Percentiles rank a stretch among this genome's conserved stretches.
These are phyloP conservation scores for Curvularia verruculosa DNA, from an alignment of 2,329 filamentous ascomycete genomes.

Conservation along the genomic window DNA sequence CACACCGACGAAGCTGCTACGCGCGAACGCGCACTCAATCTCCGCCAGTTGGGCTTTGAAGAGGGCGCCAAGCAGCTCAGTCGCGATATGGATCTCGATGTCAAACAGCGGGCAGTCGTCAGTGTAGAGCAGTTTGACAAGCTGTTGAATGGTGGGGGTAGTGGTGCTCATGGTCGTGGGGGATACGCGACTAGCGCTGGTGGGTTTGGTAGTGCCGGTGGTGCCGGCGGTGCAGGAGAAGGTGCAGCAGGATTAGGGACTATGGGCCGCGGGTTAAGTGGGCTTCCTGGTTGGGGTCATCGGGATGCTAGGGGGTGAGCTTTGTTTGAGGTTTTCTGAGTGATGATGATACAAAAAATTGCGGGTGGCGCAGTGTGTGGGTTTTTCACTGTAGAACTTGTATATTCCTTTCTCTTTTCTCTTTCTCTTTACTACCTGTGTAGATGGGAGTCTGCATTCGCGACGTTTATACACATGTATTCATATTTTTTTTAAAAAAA, in stretches of 20 bases:
- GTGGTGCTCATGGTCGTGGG: neutral
- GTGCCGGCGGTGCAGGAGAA: constrained; percentile 6
- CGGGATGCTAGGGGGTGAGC: constrained; percentile 16
- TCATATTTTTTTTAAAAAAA: too few relatives aligned
- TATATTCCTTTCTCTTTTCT: too few relatives aligned
- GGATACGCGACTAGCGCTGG: constrained; percentile 14
- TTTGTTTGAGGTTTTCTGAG: too few relatives aligned
- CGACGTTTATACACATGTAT: neutral
- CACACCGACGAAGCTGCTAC: constrained; percentile 69
- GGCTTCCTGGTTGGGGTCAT: constrained; percentile 27
- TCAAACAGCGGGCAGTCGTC: constrained; percentile 81
- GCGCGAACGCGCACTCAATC: constrained; percentile 68
- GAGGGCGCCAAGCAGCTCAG: constrained; percentile 66
- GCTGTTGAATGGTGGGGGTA: constrained; percentile 20
- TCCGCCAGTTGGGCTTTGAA: constrained; percentile 74
- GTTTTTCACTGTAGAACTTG: too few relatives aligned
- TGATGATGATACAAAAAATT: too few relatives aligned
- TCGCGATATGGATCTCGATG: constrained; percentile 77
- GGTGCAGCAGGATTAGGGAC: constrained; percentile 11
- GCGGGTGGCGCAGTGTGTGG: too few relatives aligned
- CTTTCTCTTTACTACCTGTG: neutral
- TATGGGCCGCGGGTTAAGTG: constrained; percentile 7
- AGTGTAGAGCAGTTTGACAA: constrained; percentile 67
- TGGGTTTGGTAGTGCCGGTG: constrained; percentile 15
- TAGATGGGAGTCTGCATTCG: neutral